Percentiles rank a stretch among this genome's conserved stretches.
phyloP scores from a whole-genome alignment of 2,329 filamentous ascomycete species.

The Trichoderma citrinoviride region DNA sequence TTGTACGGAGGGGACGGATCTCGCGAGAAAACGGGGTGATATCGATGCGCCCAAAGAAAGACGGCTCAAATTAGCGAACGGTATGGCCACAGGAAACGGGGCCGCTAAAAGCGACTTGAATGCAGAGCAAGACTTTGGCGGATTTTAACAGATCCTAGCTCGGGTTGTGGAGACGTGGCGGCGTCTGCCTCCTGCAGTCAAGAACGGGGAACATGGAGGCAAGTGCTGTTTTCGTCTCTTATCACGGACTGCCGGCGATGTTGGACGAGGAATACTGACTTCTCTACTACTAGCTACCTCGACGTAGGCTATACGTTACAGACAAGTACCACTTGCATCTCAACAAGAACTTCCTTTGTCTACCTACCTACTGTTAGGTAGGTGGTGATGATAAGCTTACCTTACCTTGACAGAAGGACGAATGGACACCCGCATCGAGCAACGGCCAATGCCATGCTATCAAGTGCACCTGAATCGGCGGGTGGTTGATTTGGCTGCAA shows the following conservation, averaged over 20 bases:
- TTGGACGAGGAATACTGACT: too few species aligned
- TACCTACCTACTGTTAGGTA: background rate
- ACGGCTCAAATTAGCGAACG: background rate
- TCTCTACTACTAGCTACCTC: background rate
- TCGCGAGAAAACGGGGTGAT: background rate
- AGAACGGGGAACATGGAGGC: background rate
- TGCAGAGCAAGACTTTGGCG: slow-evolving; percentile 11
- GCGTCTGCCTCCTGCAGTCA: slow-evolving; percentile 15
- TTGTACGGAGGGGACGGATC: background rate
- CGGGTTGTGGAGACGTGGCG: slow-evolving; percentile 10
- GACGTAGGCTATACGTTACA: background rate
- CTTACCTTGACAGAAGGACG: background rate
- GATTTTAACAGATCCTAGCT: slow-evolving; percentile 14
- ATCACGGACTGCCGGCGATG: background rate
- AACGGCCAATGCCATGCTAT: background rate
- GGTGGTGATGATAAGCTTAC: background rate
- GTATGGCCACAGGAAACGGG: slow-evolving; percentile 10
- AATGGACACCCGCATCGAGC: background rate
- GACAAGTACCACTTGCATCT: background rate
- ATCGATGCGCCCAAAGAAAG: background rate
- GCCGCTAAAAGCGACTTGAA: slow-evolving; percentile 10
- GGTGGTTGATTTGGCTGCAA: slow-evolving; percentile 11
- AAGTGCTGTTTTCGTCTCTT: background rate
- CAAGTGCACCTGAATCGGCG: background rate
- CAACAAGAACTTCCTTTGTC: background rate